Evolutionary conservation across 1,284 basidiomycete species (phyloP), one percentile per base, ranked within the genome.

Genomic region (Boletus semigastroideus): DNA sequence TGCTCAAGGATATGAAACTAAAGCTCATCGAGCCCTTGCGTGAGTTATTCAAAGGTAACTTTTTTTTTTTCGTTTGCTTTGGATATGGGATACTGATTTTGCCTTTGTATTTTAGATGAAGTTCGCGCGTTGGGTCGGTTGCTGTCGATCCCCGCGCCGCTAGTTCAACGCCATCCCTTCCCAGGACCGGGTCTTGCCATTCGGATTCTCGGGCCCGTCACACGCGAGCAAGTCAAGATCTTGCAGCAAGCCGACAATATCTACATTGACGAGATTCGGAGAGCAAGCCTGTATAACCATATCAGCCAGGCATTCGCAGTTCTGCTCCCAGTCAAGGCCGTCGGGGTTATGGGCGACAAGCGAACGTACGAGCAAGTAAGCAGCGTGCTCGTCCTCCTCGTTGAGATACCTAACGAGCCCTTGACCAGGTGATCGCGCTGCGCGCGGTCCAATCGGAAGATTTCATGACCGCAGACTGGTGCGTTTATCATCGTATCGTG

Each of bases 181-280:
- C 97, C 97, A 19, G 97, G 96, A 2, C 97, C 97, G 3, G 97
- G 96, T 49, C 86, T 99, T 42, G 96, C 97, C n/a, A 99, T 99
- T 68, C 93, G 97, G 39, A 99, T 99, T 59, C 82, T 99, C 20
- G 97, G 97, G 2, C 90, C 92, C 40, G 92, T 99, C 52, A 98
- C 87, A 19, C 85, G 90, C 45, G 90, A 90, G 38, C 97, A 99
- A 74, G 94, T 99, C 58, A 79, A 84, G 63, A 92, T 97, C 58
- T 78, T 97, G n/a, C 97, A 99, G 71, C 84, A 90, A 48, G 97
- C 96, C 2, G 97, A 99, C 72, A 82, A 76, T 63, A 99, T 99
- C 71, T 99, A 96, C 78, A 95, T 99, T 59, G 94, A 98, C 62
- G 97, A 99, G 77, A 98, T 99, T 64, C 84, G 93, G 41, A 89